Base-by-base conservation (phyloP, 1,139 yeast species). In the Wickerhamomyces sp. region DNA sequence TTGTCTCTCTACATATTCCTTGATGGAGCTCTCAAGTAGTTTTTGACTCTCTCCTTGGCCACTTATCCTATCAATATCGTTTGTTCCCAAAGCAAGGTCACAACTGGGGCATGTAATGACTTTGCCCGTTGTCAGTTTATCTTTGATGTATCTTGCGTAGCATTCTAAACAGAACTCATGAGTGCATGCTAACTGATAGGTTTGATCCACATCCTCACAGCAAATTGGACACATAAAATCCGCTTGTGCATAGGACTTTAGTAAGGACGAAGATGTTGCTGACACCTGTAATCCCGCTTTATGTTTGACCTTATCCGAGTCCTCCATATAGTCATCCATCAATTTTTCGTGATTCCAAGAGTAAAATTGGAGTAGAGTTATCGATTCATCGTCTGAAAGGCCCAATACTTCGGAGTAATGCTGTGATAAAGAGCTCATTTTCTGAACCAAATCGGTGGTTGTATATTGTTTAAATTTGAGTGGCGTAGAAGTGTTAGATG, bases 291-390 rank as follows among this genome's bases (percentile, higher is more conserved):
- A 50, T 1, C 92, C 90, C 27, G 79, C 74, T 13, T 61, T 61
- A 5, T 56, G 51, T 28, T 74, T 57, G 3, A 81, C 66, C 14
- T 61, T 57, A 5, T 61, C 65, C 38, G 74, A 66, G 44, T 77
- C 65, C 36, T 75, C 82, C 54, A 83, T 78, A 62, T 74, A 86
- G 33, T 71, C 72, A 45, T 87, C 90, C 39, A 86, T 67, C 31
- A 87, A 70, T 38, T 74, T 74, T 43, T 86, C 94, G 33, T 75
- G 74, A 56, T 82, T 87, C 96, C 96, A 88, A 36, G 74, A 71
- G 57, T 69, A 81, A 41, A 67, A 60, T 38, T 82, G 78, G 31
- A 87, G 65, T 56, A 89, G 61, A 3, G 78, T 60, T 19, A 78
- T 57, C 12, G 76, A 74, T 39, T 68, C 71, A 8, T 63, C 61